Conservation (phyloP, 306 rosid genomes). For the Inga laurina region DNA sequence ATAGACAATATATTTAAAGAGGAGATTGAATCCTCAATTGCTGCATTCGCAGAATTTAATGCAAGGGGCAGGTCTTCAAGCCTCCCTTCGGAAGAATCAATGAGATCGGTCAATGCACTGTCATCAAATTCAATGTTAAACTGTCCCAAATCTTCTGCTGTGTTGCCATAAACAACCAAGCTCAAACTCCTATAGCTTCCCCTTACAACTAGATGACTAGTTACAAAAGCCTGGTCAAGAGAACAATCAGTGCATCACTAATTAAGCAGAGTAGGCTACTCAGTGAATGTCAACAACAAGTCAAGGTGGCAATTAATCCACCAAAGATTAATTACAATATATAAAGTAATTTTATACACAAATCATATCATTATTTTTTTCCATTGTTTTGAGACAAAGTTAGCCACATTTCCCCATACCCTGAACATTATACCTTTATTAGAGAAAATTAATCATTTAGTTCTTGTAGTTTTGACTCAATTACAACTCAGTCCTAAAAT, state of each 20-base stretch:
- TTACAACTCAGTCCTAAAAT: neutral
- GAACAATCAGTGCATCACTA: slow-evolving; percentile 15
- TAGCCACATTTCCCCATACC: neutral
- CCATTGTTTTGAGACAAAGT: neutral
- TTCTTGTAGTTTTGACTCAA: neutral
- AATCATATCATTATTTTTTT: neutral
- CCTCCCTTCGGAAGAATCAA: slow-evolving; percentile 82
- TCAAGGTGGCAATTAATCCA: slow-evolving; percentile 10
- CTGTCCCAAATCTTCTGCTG: slow-evolving; percentile 97
- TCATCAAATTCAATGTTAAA: slow-evolving; percentile 92
- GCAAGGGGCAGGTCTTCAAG: slow-evolving; percentile 91
- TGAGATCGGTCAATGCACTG: slow-evolving; percentile 80
- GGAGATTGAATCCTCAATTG: slow-evolving; percentile 61
- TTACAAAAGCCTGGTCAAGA: slow-evolving; percentile 83
- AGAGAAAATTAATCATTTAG: neutral
- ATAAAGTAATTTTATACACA: neutral
- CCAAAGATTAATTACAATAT: neutral
- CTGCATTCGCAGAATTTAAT: slow-evolving; percentile 62
- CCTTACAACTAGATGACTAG: slow-evolving; percentile 94
- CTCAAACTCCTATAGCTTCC: slow-evolving; percentile 98
- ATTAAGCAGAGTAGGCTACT: slow-evolving; percentile 20
- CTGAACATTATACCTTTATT: slow-evolving; percentile 3
- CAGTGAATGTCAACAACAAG: slow-evolving; percentile 22
- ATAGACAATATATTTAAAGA: slow-evolving; percentile 63
- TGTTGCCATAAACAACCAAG: slow-evolving; percentile 91